Evolutionary conservation across 352 stramenopile genomes (phyloP), one percentile per base, ranked within the genome.

Genomic region (Phytophthora fragariaefolia): DNA sequence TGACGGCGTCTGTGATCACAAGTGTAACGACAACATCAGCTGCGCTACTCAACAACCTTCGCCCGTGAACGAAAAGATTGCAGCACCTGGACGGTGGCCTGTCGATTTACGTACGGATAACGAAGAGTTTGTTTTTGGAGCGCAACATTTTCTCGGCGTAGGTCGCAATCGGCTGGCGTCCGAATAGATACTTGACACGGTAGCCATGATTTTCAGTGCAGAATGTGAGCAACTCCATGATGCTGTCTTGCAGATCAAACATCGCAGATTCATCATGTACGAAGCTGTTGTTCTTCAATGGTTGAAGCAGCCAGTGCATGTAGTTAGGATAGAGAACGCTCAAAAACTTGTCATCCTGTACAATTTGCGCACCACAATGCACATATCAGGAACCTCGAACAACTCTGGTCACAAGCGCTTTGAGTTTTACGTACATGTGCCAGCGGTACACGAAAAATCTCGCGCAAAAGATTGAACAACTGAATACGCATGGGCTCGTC

Each of bases 241-340:
- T 91, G 60, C 85, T 90, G 55, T 91, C 87, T 67, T 93, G 84
- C 32, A 93, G 63, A 40, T 84, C 74, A 70, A 94, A 96, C 47
- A 96, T 74, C 6, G 69, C 73, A 5, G 77, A 71, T 26, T 83
- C 66, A 53, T 89, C 71, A 30, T 60, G 58, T 7, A 71, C 51
- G 27, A 78, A 76, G 2, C 71, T 70, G 6, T 74, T 79, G 55
- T 77, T 87, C 73, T 92, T 93, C 66, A 96, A 62, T 3, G 85
- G 84, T 66, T 96, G 87, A 12, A 96, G 69, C 50, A 93, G 47
- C 87, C 87, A 96, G 20, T 89, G 83, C 63, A 94, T 94, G 67
- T 96, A 96, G 72, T 92, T 93, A 34, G 85, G 84, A 54, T 96
- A 96, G 28, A 96, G 62, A 48, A 95, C 85, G 63, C 85, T 90